A percentile compares a stretch with the other conserved stretches of the same genome.
These are phyloP conservation scores for Microcyclospora tardicrescens DNA, from an alignment of 2,329 filamentous ascomycete genomes.

Conservation along the genomic window DNA sequence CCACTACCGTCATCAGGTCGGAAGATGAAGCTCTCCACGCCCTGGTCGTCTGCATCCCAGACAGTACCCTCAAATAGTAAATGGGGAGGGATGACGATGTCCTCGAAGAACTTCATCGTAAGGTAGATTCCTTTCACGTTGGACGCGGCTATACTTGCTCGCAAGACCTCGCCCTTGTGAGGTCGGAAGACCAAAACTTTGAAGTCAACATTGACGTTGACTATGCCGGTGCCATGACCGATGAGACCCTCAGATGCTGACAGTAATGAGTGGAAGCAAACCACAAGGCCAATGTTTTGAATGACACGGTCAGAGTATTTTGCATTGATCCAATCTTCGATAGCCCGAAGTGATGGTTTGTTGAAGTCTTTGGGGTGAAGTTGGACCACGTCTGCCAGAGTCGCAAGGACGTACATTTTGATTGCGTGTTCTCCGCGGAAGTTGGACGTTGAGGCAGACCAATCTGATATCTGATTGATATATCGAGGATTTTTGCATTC, in stretches of 20 bases:
- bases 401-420: conserved; percentile 38
- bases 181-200: conserved; percentile 87
- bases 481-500: too few relatives aligned
- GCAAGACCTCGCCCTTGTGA: conserved; percentile 86
- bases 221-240: conserved; percentile 78
- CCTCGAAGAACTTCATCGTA: conserved; percentile 83
- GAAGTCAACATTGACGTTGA: conserved; percentile 95
- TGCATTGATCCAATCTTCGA: conserved; percentile 92
- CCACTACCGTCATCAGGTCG: conserved; percentile 47
- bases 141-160: conserved; percentile 72
- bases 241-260: conserved; percentile 87
- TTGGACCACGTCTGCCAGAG: conserved; percentile 86
- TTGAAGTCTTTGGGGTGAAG: conserved; percentile 81
- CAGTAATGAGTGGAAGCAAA: conserved; percentile 83
- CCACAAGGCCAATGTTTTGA: conserved; percentile 84
- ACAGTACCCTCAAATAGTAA: conserved; percentile 58
- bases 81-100: conserved; percentile 65
- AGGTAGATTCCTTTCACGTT: conserved; percentile 49
- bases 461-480: too few relatives aligned
- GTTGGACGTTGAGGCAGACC: too few relatives aligned
- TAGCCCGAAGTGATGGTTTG: conserved; percentile 67
- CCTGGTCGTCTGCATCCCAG: conserved; percentile 14
- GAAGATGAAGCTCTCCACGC: conserved; percentile 58
- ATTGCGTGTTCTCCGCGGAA: too few relatives aligned
- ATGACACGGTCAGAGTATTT: conserved; percentile 96